Conservation (phyloP, 495 filamentous ascomycete species). For the Platismatia glauca region DNA sequence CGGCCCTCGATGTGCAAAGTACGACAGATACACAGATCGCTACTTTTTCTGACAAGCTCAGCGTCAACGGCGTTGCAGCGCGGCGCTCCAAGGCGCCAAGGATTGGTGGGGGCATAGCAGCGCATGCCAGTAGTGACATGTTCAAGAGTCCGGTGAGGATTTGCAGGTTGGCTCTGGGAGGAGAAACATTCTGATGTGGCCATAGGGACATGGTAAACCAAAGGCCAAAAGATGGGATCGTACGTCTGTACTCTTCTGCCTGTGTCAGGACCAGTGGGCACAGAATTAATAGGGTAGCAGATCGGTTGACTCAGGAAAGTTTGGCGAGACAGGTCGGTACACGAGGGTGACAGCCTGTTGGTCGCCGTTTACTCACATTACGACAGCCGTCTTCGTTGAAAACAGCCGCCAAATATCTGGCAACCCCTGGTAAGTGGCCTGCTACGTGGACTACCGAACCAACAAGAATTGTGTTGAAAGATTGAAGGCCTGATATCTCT, state of each 20-base stretch:
- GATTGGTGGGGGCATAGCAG: conserved; percentile 66
- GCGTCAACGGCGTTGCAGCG: conserved; percentile 57
- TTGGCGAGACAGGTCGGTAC: conserved; percentile 29
- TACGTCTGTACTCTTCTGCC: conserved; percentile 37
- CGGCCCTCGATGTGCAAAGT: conserved; percentile 34
- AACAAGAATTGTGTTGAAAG: background rate
- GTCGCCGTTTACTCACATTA: background rate
- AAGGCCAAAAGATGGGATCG: conserved; percentile 79
- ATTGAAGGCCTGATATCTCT: conserved; percentile 64
- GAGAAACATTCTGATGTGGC: conserved; percentile 8
- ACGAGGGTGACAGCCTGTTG: too few species aligned
- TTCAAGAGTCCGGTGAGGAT: conserved; percentile 64
- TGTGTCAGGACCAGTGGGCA: background rate
- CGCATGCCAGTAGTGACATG: conserved; percentile 65
- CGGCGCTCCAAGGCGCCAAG: conserved; percentile 59
- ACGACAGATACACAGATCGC: conserved; percentile 34
- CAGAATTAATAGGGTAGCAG: conserved; percentile 23
- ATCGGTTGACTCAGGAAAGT: conserved; percentile 51
- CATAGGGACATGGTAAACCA: conserved; percentile 54
- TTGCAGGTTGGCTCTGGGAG: background rate
- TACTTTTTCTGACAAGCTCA: conserved; percentile 51
- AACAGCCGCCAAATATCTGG: conserved; percentile 63
- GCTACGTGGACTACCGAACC: background rate
- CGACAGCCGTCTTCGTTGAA: conserved; percentile 46
- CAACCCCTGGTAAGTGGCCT: conserved; percentile 48